phyloP scores from a whole-genome alignment of 441 rosid species.

The Euphorbia corollata region DNA sequence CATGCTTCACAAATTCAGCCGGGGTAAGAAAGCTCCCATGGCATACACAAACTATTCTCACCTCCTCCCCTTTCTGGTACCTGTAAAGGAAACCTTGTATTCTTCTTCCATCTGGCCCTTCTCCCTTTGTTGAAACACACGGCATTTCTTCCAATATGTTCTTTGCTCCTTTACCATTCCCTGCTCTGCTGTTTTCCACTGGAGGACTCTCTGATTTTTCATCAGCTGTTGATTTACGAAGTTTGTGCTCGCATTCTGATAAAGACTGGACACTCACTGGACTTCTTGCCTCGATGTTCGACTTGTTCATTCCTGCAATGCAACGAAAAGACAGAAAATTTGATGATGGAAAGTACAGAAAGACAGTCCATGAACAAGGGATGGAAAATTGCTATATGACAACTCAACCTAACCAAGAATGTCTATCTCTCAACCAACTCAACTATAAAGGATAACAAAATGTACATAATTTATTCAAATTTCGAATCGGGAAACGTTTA shows the following conservation, averaged over 20 bases:
- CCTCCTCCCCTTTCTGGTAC: constrained; percentile 74
- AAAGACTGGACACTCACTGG: constrained; percentile 35
- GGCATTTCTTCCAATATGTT: constrained; percentile 71
- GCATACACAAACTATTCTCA: constrained; percentile 85
- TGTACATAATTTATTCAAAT: neutral
- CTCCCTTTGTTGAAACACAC: constrained; percentile 74
- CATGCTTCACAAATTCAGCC: constrained; percentile 81
- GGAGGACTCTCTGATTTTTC: constrained; percentile 16
- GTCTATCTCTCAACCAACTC: neutral
- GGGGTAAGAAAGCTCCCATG: constrained; percentile 78
- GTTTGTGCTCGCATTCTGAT: constrained; percentile 31
- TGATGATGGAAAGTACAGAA: neutral
- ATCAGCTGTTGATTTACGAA: neutral
- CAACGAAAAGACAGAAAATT: neutral
- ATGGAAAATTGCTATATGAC: neutral
- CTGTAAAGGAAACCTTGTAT: constrained; percentile 73
- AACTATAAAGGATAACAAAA: neutral
- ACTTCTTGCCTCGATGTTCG: constrained; percentile 32
- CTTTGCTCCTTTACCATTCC: constrained; percentile 17
- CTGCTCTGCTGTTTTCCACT: constrained; percentile 1
- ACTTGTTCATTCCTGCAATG: constrained; percentile 30
- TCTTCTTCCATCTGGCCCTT: constrained; percentile 58
- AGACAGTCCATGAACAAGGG: too few species aligned
- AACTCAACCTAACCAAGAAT: neutral
- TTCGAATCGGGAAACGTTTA: neutral